Conservation (phyloP, 2,329 filamentous ascomycete genomes). For the Ophiostoma populinum region DNA sequence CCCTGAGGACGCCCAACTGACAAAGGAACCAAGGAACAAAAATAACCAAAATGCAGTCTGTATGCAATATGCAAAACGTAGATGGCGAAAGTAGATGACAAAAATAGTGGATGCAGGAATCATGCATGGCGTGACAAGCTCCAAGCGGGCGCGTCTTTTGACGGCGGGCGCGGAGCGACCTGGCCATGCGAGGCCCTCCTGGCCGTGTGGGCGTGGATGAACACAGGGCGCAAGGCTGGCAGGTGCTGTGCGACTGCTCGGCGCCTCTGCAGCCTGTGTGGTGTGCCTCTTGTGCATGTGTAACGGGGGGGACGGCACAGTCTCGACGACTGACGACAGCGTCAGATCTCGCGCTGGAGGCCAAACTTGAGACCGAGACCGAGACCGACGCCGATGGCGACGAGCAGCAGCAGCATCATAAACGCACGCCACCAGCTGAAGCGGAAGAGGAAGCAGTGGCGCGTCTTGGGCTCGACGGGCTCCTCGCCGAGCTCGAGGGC, state of each 20-base stretch:
- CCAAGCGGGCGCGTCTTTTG: too few species aligned
- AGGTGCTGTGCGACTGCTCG: too few species aligned
- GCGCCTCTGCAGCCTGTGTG: too few species aligned
- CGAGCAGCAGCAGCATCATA: conserved; percentile 1
- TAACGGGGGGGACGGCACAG: too few species aligned
- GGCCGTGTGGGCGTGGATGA: too few species aligned
- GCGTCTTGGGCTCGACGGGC: neutral
- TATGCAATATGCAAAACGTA: neutral
- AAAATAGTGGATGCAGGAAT: too few species aligned
- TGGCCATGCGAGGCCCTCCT: too few species aligned
- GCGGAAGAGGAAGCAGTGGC: neutral
- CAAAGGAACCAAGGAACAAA: neutral
- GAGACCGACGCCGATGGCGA: neutral
- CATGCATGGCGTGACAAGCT: too few species aligned
- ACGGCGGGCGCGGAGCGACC: too few species aligned
- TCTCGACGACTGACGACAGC: neutral
- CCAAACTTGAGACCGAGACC: neutral
- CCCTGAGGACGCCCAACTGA: neutral
- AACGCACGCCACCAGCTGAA: conserved; percentile 1
- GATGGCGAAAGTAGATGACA: neutral
- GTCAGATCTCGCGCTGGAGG: neutral
- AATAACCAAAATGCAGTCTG: neutral
- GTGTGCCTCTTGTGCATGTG: too few species aligned
- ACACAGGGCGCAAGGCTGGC: too few species aligned
- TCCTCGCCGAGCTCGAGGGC: neutral